A percentile compares a stretch with the other conserved stretches of the same genome.
phyloP scores from a whole-genome alignment of 2,329 filamentous ascomycete species.

The Colletotrichum theobromicola region DNA sequence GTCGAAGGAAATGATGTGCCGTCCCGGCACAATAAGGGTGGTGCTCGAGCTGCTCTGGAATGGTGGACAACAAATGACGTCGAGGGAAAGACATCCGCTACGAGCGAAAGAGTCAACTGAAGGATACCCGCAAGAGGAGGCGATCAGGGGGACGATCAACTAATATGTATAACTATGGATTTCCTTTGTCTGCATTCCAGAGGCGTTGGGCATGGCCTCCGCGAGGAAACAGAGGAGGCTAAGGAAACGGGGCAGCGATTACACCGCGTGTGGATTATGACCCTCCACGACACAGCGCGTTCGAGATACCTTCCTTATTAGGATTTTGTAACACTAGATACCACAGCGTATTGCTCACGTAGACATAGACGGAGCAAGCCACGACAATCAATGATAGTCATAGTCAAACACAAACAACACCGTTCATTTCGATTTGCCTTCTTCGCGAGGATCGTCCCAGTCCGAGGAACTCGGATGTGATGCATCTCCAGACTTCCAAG shows the following conservation, averaged over 20 bases:
- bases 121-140: no score
- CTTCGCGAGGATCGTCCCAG: background rate
- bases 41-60: no score
- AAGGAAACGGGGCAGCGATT: no score
- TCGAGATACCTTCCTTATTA: conserved; percentile 11
- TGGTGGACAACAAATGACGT: no score
- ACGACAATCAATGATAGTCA: background rate
- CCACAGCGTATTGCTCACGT: conserved; percentile 2
- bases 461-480: background rate
- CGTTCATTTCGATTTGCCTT: background rate
- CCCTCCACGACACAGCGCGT: background rate
- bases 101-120: no score
- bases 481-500: background rate
- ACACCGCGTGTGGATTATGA: conserved; percentile 5
- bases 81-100: no score
- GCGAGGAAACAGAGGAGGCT: background rate
- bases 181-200: conserved; percentile 1
- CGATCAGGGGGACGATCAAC: background rate
- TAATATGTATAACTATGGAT: conserved; percentile 13
- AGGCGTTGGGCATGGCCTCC: background rate
- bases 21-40: no score
- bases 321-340: conserved; percentile 11
- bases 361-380: background rate
- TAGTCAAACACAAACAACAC: background rate
- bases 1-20: no score